Conservation (phyloP, 148 eudicot genomes). For the Linanthus parryae region DNA sequence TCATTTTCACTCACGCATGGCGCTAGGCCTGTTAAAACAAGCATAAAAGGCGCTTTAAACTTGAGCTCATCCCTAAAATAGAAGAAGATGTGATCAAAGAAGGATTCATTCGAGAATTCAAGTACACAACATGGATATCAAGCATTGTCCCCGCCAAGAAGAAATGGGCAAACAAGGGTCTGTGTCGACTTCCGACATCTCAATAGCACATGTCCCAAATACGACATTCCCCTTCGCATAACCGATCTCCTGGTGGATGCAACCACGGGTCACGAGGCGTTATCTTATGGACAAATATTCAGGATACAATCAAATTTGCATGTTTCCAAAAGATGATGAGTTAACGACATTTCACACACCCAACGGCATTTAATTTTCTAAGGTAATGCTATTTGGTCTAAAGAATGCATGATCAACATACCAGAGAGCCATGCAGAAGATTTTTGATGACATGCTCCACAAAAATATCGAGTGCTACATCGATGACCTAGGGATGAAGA, state of each 20-base stretch:
- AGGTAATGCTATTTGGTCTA: slow-evolving; percentile 14
- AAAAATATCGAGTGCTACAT: slow-evolving; percentile 12
- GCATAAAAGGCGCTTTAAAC: too few relatives aligned
- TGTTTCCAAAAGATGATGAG: background rate
- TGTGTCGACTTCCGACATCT: background rate
- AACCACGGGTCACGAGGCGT: background rate
- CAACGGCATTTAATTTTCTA: slow-evolving; percentile 4
- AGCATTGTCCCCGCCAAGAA: background rate
- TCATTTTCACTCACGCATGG: too few relatives aligned
- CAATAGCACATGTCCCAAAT: background rate
- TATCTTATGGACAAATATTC: background rate
- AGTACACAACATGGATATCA: too few relatives aligned
- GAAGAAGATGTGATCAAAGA: too few relatives aligned
- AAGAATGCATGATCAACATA: slow-evolving; percentile 10
- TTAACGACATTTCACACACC: background rate
- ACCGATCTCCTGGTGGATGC: background rate
- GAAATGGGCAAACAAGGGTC: slow-evolving; percentile 5
- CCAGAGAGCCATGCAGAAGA: slow-evolving; percentile 9
- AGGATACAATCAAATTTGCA: slow-evolving; percentile 1
- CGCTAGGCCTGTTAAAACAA: too few relatives aligned
- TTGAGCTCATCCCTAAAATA: too few relatives aligned
- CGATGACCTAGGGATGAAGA: too few relatives aligned
- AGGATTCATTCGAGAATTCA: too few relatives aligned
- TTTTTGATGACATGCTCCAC: slow-evolving; percentile 13
- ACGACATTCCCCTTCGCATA: slow-evolving; percentile 7